Percentiles rank a stretch among this genome's conserved stretches.
Conservation (phyloP, 371 early-diverging fungal species). For the Mortierella sp. region DNA sequence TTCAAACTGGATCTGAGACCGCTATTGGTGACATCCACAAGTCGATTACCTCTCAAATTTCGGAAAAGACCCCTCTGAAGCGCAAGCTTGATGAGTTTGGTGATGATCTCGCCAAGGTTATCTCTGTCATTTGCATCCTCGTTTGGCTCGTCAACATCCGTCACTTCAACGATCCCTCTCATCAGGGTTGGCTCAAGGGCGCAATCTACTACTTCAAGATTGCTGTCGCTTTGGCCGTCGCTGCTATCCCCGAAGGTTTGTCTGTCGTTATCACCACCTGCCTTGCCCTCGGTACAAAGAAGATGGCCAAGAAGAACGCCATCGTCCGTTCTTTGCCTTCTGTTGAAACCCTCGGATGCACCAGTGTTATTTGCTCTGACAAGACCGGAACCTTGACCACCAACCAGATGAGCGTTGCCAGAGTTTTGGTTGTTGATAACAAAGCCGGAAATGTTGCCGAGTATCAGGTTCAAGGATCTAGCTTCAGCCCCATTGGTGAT, state of each 20-base stretch:
- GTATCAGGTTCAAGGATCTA: conserved; percentile 81
- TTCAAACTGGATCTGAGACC: conserved; percentile 87
- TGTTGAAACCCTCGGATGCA: conserved; percentile 98
- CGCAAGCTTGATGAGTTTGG: conserved; percentile 97
- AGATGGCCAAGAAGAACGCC: conserved; percentile 97
- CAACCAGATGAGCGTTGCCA: conserved; percentile 94
- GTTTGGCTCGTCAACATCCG: conserved; percentile 98
- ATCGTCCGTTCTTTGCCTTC: conserved; percentile 93
- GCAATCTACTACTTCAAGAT: conserved; percentile 98
- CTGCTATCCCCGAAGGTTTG: conserved; percentile 99
- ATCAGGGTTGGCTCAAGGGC: conserved; percentile 92
- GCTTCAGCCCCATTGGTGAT: conserved; percentile 88
- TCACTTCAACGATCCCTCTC: conserved; percentile 92
- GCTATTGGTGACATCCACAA: conserved; percentile 96
- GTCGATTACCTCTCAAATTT: conserved; percentile 85
- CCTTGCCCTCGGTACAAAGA: conserved; percentile 95
- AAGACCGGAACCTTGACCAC: conserved; percentile 99
- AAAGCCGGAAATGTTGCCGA: conserved; percentile 69
- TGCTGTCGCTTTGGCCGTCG: conserved; percentile 98
- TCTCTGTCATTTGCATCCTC: conserved; percentile 93
- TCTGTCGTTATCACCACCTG: conserved; percentile 98
- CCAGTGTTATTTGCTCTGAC: conserved; percentile 97
- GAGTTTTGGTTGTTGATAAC: conserved; percentile 65
- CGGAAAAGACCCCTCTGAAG: conserved; percentile 96
- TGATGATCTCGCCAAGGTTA: conserved; percentile 94